Evolutionary conservation across 306 rosid genomes (phyloP).

Genomic region (Corylus heterophylla): DNA sequence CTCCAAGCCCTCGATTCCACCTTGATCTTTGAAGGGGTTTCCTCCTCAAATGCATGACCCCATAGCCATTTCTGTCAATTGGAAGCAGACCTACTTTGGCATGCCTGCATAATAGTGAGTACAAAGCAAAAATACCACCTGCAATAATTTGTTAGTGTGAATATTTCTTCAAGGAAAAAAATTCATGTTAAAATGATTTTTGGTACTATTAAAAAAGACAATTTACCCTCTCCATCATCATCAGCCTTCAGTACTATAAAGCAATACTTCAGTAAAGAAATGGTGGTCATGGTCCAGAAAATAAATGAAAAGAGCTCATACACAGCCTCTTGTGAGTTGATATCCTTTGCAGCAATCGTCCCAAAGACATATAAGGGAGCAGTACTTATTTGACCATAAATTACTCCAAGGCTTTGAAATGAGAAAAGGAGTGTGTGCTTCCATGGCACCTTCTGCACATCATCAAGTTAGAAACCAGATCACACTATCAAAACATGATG

Average conservation of each 20-base stretch:
- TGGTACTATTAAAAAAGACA: not conserved
- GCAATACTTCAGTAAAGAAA: constrained; percentile 65
- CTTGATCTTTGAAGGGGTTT: constrained; percentile 35
- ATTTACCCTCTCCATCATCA: constrained; percentile 71
- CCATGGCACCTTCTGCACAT: constrained; percentile 58
- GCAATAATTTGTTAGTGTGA: constrained; percentile 13
- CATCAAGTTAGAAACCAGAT: constrained; percentile 2
- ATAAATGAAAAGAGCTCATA: constrained; percentile 68
- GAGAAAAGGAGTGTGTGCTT: constrained; percentile 60
- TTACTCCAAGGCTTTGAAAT: constrained; percentile 78
- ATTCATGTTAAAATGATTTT: not conserved
- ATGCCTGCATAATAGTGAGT: constrained; percentile 80
- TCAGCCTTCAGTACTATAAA: constrained; percentile 63
- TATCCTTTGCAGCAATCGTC: constrained; percentile 42
- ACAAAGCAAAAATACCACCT: constrained; percentile 83
- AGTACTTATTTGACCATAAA: constrained; percentile 77
- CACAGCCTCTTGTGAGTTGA: constrained; percentile 44
- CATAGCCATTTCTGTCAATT: constrained; percentile 48
- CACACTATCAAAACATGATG: not conserved
- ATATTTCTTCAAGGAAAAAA: constrained; percentile 14
- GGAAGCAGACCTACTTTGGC: constrained; percentile 82
- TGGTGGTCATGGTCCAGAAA: constrained; percentile 72
- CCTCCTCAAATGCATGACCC: constrained; percentile 46
- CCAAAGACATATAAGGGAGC: constrained; percentile 78
- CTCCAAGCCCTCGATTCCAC: constrained; percentile 61